Evolutionary conservation across 2,329 filamentous ascomycete species (phyloP).

Genomic region (Nemania serpens): DNA sequence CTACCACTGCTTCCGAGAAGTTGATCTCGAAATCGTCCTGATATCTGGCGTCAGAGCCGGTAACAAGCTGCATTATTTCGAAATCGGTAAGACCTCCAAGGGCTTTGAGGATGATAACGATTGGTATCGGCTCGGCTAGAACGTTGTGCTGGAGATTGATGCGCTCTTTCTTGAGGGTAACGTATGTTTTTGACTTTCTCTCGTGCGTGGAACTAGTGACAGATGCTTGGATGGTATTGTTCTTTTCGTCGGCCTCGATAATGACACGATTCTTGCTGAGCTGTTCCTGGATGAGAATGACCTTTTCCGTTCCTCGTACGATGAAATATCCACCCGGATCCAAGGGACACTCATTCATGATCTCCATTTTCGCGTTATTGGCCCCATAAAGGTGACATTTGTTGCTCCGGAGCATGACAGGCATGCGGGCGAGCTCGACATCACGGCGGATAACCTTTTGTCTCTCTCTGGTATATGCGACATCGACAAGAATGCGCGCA

Average conservation of each 20-base stretch:
- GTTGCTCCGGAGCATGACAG: conserved; percentile 95
- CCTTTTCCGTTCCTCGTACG: conserved; percentile 96
- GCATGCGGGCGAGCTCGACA: conserved; percentile 86
- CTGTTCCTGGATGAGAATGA: conserved; percentile 97
- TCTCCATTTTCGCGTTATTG: conserved; percentile 84
- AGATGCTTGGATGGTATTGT: conserved; percentile 90
- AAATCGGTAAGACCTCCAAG: conserved; percentile 93
- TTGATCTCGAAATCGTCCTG: conserved; percentile 96
- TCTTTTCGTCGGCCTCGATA: conserved; percentile 90
- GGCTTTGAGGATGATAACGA: conserved; percentile 90
- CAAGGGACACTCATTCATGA: conserved; percentile 92
- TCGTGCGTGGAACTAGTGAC: conserved; percentile 98
- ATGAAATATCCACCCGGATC: conserved; percentile 98
- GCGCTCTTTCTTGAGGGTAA: conserved; percentile 89
- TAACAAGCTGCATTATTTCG: conserved; percentile 90
- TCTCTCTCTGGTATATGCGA: conserved; percentile 84
- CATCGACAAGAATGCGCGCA: conserved; percentile 90
- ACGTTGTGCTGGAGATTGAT: conserved; percentile 93
- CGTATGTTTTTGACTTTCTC: conserved; percentile 96
- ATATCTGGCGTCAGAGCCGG: conserved; percentile 83
- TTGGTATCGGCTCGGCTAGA: conserved; percentile 89
- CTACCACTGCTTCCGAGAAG: conserved; percentile 87
- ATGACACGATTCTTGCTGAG: conserved; percentile 99
- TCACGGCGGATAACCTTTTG: conserved; percentile 74
- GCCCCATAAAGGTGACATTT: conserved; percentile 87